Base-by-base conservation (phyloP, 139 green algal genomes). In the Auxenochlorella pyrenoidosa region DNA sequence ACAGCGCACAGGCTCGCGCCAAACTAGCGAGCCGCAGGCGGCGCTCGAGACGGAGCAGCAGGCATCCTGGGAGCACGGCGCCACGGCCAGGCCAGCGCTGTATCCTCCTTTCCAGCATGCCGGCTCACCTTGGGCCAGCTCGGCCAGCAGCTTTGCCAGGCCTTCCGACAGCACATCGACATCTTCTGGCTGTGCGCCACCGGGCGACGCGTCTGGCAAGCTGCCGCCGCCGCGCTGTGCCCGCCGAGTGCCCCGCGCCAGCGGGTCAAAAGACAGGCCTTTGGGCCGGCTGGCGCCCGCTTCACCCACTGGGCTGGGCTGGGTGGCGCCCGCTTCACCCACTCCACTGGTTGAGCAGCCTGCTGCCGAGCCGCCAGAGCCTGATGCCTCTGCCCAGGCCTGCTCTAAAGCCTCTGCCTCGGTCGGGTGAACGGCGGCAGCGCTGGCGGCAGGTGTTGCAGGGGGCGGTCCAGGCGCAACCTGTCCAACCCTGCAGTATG, bases 71-170 rank as follows among this genome's bases (percentile, higher is more conserved):
- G n/a, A n/a, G n/a, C n/a, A n/a, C n/a, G n/a, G n/a, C n/a, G n/a
- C n/a, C n/a, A n/a, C n/a, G n/a, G n/a, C n/a, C n/a, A n/a, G n/a
- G n/a, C n/a, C n/a, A n/a, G n/a, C n/a, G n/a, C n/a, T n/a, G n/a
- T n/a, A n/a, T n/a, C n/a, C n/a, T n/a, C n/a, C n/a, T n/a, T n/a
- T n/a, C n/a, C n/a, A n/a, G n/a, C n/a, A n/a, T n/a, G n/a, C n/a
- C n/a, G n/a, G n/a, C n/a, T n/a, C 54, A 89, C 85, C 75, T 38
- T 80, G 66, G 5, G 85, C 85, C 34, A 89, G 85, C 78, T 89
- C 86, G 15, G 47, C 78, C 38, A 89, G 77, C 6, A 89, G 71
- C 28, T 86, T 54, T 12, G 60, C 54, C 30, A 89, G 51, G 6
- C 86, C 86, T 30, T 85, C 21, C 34, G 78, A 54, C 47, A 89